phyloP scores from a whole-genome alignment of 208 protist genomes.

The Phytomonas sp. region DNA sequence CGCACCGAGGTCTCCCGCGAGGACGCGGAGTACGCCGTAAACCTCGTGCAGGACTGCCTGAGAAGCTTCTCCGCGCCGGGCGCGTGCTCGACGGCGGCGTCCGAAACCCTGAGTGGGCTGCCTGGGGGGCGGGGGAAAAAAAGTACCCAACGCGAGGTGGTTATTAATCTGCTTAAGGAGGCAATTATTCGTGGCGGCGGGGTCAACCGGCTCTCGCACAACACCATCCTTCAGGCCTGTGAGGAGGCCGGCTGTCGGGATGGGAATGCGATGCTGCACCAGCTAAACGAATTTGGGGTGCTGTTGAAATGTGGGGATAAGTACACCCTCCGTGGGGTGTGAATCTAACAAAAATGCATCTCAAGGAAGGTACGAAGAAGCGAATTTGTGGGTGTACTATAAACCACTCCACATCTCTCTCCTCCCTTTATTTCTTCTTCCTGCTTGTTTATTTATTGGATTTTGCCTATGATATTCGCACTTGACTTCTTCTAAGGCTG shows the following conservation, averaged over 20 bases:
- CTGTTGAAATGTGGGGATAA: slow-evolving; percentile 54
- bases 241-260: slow-evolving; percentile 68
- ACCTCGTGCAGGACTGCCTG: slow-evolving; percentile 74
- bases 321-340: slow-evolving; percentile 57
- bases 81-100: slow-evolving; percentile 14
- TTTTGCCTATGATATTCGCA: neutral
- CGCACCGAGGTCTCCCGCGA: slow-evolving; percentile 76
- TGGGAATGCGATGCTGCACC: slow-evolving; percentile 57
- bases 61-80: slow-evolving; percentile 27
- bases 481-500: neutral
- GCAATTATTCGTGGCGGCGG: slow-evolving; percentile 41
- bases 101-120: neutral
- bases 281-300: slow-evolving; percentile 76
- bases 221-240: slow-evolving; percentile 51
- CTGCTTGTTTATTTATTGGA: neutral
- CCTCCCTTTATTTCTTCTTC: neutral
- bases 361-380: neutral
- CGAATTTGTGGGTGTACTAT: neutral
- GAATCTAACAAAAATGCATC: slow-evolving; percentile 1
- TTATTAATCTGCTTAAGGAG: slow-evolving; percentile 60
- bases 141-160: slow-evolving; percentile 35
- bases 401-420: neutral
- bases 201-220: slow-evolving; percentile 41
- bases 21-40: slow-evolving; percentile 91
- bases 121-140: slow-evolving; percentile 13